Conservation (phyloP, 2,329 filamentous ascomycete species). For the Aspergillus oerlinghausenensis region DNA sequence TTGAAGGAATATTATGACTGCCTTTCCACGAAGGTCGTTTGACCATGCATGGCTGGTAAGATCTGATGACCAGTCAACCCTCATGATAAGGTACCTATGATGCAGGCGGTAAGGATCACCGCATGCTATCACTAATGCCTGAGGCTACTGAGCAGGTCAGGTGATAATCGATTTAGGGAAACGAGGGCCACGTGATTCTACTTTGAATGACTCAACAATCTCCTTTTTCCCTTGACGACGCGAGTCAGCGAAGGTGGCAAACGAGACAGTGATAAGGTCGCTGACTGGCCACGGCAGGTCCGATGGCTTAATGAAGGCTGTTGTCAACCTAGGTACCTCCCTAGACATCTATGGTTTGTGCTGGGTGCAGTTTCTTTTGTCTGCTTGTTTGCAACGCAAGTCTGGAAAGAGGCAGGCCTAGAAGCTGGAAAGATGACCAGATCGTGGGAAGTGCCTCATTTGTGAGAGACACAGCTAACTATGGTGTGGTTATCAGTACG, state of each 20-base stretch:
- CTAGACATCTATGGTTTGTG: constrained; percentile 8
- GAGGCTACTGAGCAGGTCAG: constrained; percentile 5
- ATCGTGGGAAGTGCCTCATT: neutral
- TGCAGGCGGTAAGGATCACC: constrained; percentile 5
- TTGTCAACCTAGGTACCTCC: neutral
- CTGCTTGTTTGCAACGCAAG: neutral
- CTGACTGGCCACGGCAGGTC: constrained; percentile 8
- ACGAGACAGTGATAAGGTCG: neutral
- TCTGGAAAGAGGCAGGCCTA: neutral
- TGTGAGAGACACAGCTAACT: neutral
- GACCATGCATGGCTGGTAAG: neutral
- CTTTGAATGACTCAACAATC: neutral
- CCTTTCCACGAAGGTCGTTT: neutral
- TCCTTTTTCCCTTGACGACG: constrained; percentile 17
- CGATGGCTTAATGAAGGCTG: neutral
- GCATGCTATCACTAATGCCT: constrained; percentile 6
- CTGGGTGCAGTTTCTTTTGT: constrained; percentile 6
- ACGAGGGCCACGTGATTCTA: neutral
- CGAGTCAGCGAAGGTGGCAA: constrained; percentile 13
- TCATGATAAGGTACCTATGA: constrained; percentile 11
- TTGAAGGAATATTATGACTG: neutral
- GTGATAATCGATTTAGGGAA: too few species aligned
- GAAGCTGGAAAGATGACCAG: neutral
- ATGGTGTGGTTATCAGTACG: neutral
- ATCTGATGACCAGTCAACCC: constrained; percentile 7